Evolutionary conservation across 345 rosid genomes (phyloP), one percentile per base, ranked within the genome.

Genomic region (Populus tremula): DNA sequence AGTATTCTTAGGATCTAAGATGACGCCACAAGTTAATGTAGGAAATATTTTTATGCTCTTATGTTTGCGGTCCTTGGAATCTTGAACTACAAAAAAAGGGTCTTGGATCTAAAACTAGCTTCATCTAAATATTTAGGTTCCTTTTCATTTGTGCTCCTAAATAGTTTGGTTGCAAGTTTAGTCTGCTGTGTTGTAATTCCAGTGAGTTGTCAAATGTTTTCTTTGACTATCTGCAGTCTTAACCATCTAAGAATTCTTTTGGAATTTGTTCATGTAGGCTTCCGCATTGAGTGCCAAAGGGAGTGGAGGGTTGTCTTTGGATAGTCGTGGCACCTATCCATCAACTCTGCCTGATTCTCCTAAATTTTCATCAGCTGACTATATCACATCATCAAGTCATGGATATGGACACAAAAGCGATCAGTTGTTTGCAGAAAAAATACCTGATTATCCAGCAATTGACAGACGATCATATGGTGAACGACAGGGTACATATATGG

Each of bases 391-490:
- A 41, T 84, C 97, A 17, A 85, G 83, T 70, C 98, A 88, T 77
- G 88, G 82, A 72, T 96, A 89, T 90, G 88, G 91, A 84, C 94
- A 80, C 79, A 96, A 90, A 85, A 82, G 81, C 69, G 97, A 95
- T 35, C 90, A 88, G 82, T 80, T 92, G 61, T 92, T 86, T 81
- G 66, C 89, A 4, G 98, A 96, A 68, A 96, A 92, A 85, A 78
- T 92, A 65, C 80, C 89, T 77, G 98, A 90, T 76, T 93, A 92
- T 78, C 79, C 91, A 74, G 71, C 90, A 1, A 50, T 91, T 29
- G 97, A 96, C 63, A 89, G 97, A 77, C 87, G 95, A 71, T 94
- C 89, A 73, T 92, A 90, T 77, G 87, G 85, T 81, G 99, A 93
- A 66, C 84, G 96, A 29, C 90, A 89, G 20, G 86, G 91, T 72